Evolutionary conservation across 345 rosid genomes (phyloP).

Genomic region (Cardiospermum halicacabum): DNA sequence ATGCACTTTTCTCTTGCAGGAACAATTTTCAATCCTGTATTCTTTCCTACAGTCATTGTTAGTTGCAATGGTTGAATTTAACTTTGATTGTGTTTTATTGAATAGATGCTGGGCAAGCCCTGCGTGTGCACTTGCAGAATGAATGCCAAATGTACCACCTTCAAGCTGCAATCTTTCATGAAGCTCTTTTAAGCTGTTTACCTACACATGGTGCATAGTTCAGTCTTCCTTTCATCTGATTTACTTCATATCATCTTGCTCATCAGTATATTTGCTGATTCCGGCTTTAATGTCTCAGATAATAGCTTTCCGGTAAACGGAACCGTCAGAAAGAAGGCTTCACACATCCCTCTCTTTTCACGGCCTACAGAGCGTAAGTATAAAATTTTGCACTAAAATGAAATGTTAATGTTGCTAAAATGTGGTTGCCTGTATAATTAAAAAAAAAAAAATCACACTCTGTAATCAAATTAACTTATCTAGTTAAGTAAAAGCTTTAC

Average conservation of each 20-base stretch:
- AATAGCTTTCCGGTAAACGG: constrained; percentile 21
- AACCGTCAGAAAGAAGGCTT: constrained; percentile 37
- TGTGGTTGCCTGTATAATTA: too few species aligned
- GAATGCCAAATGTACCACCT: constrained; percentile 52
- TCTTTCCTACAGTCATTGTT: constrained; percentile 6
- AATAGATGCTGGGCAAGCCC: constrained; percentile 55
- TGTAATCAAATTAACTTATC: too few species aligned
- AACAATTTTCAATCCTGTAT: too few species aligned
- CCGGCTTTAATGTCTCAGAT: constrained; percentile 29
- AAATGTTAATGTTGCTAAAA: too few species aligned
- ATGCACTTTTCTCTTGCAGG: background rate
- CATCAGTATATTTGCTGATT: constrained; percentile 14
- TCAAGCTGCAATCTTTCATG: constrained; percentile 68
- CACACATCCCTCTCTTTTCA: constrained; percentile 61
- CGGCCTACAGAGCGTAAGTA: constrained; percentile 91
- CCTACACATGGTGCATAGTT: constrained; percentile 38
- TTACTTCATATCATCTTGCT: background rate
- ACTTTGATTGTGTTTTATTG: constrained; percentile 11
- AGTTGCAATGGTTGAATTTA: constrained; percentile 2
- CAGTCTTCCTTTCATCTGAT: constrained; percentile 5
- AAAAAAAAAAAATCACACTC: too few species aligned
- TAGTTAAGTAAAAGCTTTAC: too few species aligned
- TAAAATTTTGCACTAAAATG: too few species aligned
- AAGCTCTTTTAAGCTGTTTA: constrained; percentile 52
- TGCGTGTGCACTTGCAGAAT: constrained; percentile 57